These are phyloP conservation scores for Galeopsis tetrahit DNA, from an alignment of 257 asterid genomes.

Conservation along the genomic window DNA sequence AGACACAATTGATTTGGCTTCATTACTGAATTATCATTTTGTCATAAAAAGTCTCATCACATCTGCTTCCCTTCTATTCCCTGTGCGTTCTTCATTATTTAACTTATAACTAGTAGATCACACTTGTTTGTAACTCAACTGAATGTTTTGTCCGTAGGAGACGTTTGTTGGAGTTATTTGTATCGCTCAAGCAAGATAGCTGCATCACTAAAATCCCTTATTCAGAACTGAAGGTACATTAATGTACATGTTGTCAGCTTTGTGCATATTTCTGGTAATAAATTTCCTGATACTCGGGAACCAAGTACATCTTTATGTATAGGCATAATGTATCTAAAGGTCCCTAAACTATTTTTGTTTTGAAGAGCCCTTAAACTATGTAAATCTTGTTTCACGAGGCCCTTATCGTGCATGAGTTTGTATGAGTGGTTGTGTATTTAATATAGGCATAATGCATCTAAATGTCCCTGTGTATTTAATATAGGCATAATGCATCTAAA, in stretches of 20 bases:
- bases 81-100: background rate
- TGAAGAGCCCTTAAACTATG: too few relatives aligned
- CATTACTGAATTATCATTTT: constrained; percentile 1
- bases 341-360: too few relatives aligned
- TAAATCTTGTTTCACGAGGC: too few relatives aligned
- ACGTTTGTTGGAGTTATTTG: constrained; percentile 61
- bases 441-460: too few relatives aligned
- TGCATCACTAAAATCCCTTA: constrained; percentile 49
- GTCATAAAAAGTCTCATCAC: background rate
- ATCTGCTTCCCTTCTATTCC: constrained; percentile 11
- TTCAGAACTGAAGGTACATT: constrained; percentile 69
- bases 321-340: too few relatives aligned
- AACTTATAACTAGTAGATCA: constrained; percentile 19
- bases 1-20: constrained; percentile 17
- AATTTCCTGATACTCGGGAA: constrained; percentile 9
- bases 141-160: constrained; percentile 50
- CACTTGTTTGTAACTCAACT: constrained; percentile 20
- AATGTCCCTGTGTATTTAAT: too few relatives aligned
- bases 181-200: constrained; percentile 47
- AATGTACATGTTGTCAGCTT: constrained; percentile 17
- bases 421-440: too few relatives aligned
- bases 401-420: too few relatives aligned
- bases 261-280: background rate
- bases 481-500: too few relatives aligned
- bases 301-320: constrained; percentile 1